A percentile compares a stretch with the other conserved stretches of the same genome.
phyloP scores from a whole-genome alignment of 441 rosid genomes.

The Breynia disticha region DNA sequence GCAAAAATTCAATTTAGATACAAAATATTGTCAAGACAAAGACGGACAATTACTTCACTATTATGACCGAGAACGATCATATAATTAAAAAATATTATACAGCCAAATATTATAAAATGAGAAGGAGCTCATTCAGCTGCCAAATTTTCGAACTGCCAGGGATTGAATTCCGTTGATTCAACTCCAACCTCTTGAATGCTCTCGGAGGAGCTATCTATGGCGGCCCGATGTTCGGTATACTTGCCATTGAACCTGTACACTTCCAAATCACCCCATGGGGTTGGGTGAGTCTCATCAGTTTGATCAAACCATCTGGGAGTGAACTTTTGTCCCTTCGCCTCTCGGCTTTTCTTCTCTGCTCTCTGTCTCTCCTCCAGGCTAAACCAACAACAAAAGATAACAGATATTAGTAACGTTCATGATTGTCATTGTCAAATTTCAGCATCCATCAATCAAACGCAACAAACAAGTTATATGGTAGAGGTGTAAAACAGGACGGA shows the following conservation, averaged over 20 bases:
- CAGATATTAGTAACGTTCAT: neutral
- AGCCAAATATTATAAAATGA: neutral
- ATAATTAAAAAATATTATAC: conserved; percentile 14
- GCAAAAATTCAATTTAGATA: too few species aligned
- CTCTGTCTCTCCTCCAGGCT: conserved; percentile 98
- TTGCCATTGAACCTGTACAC: conserved; percentile 80
- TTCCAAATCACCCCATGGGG: conserved; percentile 98
- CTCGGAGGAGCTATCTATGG: conserved; percentile 41
- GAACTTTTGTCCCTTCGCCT: conserved; percentile 57
- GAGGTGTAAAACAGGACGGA: too few species aligned
- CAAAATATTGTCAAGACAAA: neutral
- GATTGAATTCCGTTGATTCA: conserved; percentile 27
- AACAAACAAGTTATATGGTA: neutral
- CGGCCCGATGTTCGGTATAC: conserved; percentile 53
- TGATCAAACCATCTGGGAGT: conserved; percentile 80
- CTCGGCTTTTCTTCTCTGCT: conserved; percentile 77
- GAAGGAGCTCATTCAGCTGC: conserved; percentile 30
- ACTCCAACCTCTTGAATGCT: conserved; percentile 29
- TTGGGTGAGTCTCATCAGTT: conserved; percentile 60
- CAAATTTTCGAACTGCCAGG: conserved; percentile 32
- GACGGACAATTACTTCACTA: conserved; percentile 7
- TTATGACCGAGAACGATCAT: conserved; percentile 9
- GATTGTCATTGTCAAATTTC: neutral
- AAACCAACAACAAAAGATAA: neutral
- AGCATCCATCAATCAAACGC: neutral